phyloP scores from a whole-genome alignment of 73 alveolate genomes.

The Effrenium voratum region DNA sequence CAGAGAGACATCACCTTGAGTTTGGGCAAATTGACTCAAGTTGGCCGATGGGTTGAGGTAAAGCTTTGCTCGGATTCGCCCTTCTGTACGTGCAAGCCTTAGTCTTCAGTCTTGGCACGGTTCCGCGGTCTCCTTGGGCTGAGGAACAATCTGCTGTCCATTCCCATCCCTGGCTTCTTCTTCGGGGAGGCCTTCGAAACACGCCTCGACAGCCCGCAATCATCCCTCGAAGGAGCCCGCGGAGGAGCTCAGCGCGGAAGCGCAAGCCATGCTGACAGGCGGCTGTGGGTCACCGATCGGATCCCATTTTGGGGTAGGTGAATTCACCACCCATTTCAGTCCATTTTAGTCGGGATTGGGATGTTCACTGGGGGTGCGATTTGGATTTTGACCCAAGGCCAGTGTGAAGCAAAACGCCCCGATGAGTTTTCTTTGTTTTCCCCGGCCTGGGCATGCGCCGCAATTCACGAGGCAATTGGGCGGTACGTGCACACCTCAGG shows the following conservation, averaged over 20 bases:
- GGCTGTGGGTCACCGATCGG: too few species aligned
- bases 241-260: constrained; percentile 50
- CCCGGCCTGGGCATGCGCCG: too few species aligned
- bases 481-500: too few species aligned
- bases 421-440: too few species aligned
- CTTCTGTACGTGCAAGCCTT: constrained; percentile 10
- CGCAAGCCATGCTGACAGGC: constrained; percentile 67
- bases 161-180: constrained; percentile 91
- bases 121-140: neutral
- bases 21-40: neutral
- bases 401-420: too few species aligned
- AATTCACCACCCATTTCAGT: too few species aligned
- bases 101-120: neutral
- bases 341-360: too few species aligned
- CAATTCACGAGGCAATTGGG: too few species aligned
- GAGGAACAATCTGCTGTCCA: constrained; percentile 56
- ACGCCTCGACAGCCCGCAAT: neutral
- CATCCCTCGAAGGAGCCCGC: constrained; percentile 30
- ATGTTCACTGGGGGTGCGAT: too few species aligned
- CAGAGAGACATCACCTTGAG: neutral
- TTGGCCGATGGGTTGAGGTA: neutral
- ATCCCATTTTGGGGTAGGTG: too few species aligned
- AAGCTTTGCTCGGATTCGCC: constrained; percentile 50
- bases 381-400: too few species aligned
- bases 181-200: constrained; percentile 27